phyloP scores from a whole-genome alignment of 768 basidiomycete species.

The Cystoderma amianthinum region DNA sequence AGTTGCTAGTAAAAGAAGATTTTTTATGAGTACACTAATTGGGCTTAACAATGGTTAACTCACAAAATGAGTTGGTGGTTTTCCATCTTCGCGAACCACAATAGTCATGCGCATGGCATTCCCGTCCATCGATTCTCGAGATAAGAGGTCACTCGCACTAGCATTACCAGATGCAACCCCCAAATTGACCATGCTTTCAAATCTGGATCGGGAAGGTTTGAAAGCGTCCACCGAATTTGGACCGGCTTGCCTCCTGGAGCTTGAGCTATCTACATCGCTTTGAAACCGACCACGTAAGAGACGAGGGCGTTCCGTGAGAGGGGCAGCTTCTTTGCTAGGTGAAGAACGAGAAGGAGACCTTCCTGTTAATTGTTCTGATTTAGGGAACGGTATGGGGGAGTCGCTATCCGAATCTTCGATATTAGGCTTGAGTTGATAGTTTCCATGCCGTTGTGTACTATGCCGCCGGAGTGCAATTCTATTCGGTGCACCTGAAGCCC shows the following conservation, averaged over 20 bases:
- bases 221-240: constrained; percentile 64
- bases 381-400: constrained; percentile 64
- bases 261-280: constrained; percentile 62
- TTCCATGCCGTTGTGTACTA: constrained; percentile 50
- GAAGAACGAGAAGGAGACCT: constrained; percentile 32
- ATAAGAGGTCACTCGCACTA: constrained; percentile 60
- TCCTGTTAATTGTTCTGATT: constrained; percentile 35
- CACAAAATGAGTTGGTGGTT: constrained; percentile 75
- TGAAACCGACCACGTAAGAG: constrained; percentile 61
- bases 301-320: constrained; percentile 27
- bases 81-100: constrained; percentile 76
- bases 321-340: constrained; percentile 23
- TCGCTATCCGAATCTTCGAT: constrained; percentile 28
- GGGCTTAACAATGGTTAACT: constrained; percentile 24
- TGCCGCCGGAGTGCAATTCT: constrained; percentile 49
- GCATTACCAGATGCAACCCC: constrained; percentile 43
- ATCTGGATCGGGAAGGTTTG: constrained; percentile 50
- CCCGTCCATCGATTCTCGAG: constrained; percentile 59
- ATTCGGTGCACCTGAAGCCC: constrained; percentile 24
- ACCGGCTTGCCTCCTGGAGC: constrained; percentile 41
- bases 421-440: constrained; percentile 32
- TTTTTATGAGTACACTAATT: neutral
- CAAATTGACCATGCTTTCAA: constrained; percentile 68
- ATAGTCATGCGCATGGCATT: constrained; percentile 60
- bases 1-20: constrained; percentile 70